Evolutionary conservation across 345 rosid genomes (phyloP).

Genomic region (Stellera chamaejasme): DNA sequence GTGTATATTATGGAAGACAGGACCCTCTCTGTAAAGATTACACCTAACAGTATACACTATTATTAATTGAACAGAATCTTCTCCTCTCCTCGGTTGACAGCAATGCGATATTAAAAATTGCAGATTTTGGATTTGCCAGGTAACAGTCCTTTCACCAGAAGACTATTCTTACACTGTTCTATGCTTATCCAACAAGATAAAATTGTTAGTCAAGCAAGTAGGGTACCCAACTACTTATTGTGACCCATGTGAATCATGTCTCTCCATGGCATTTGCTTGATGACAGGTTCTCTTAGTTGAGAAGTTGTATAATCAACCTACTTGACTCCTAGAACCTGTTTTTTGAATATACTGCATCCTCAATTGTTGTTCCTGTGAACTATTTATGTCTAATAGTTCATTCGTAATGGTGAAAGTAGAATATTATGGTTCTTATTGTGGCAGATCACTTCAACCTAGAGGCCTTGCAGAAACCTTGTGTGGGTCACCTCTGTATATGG

Average conservation of each 20-base stretch:
- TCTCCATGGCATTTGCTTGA: no score
- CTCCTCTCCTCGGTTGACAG: slow-evolving; percentile 64
- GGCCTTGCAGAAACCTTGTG: slow-evolving; percentile 97
- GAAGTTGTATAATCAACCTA: no score
- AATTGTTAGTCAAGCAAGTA: no score
- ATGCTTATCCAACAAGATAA: no score
- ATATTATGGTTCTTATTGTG: slow-evolving; percentile 12
- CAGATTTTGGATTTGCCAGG: slow-evolving; percentile 99
- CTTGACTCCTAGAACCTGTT: no score
- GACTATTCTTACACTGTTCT: no score
- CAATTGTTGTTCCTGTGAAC: neutral
- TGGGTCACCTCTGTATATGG: slow-evolving; percentile 99
- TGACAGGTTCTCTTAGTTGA: no score
- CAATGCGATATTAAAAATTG: slow-evolving; percentile 75
- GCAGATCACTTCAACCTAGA: slow-evolving; percentile 87
- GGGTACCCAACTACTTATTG: no score
- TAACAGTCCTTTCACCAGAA: slow-evolving; percentile 18
- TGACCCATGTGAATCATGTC: no score
- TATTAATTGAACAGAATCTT: slow-evolving; percentile 71
- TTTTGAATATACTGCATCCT: neutral
- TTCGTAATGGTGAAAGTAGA: slow-evolving; percentile 11
- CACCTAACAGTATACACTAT: neutral
- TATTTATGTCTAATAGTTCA: slow-evolving; percentile 16
- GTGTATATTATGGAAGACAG: no score
- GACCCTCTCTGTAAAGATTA: no score